Base-by-base conservation (phyloP, 2,329 filamentous ascomycete genomes). In the Tympanopsis confertula region DNA sequence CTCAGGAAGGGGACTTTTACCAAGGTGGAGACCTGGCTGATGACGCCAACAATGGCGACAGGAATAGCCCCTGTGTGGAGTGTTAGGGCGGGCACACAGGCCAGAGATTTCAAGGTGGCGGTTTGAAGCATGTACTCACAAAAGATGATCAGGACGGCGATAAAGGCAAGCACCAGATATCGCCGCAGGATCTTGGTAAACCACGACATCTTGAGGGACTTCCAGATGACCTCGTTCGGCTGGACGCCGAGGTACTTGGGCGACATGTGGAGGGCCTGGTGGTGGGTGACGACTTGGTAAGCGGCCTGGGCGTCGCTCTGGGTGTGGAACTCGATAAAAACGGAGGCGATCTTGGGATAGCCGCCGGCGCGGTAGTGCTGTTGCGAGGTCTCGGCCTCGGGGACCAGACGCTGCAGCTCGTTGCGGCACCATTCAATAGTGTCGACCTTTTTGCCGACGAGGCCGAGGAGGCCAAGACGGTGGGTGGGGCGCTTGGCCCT, bases 401-500 rank as follows among this genome's bases (percentile, higher is more conserved):
- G 80, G 38, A 82, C 78, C 32, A 93, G 72, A 35, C 77, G 77
- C 45, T 81, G 74, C 38, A 95, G 74, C 56, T 93, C 82, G 2
- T 69, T 66, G 37, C 91, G 82, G 44, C 78, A 84, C 82, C 84
- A 95, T 43, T 89, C 78, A 56, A 98, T 95, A 0, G 87, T 91
- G 60, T 98, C 89, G n/a, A 95, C 88, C 57, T 94, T 91, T 53
- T 86, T 80, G 47, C 87, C 84, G 46, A 88, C 71, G 35, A 84
- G 67, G 13, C 72, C 74, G 18, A 91, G 57, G 5, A 71, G 67
- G 54, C 82, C 85, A 39, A 80, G 63, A 22, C 75, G 75, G 53
- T 94, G 87, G 2, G 81, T 78, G 2, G 87, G 87, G 32, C 87
- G 74, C 48, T 86, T 71, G 56, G 85, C 81, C 7, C 68, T 63